Percentiles rank a stretch among this genome's conserved stretches.
Conservation (phyloP, 2,329 filamentous ascomycete genomes). For the Teratosphaeria pseudoeucalypti region DNA sequence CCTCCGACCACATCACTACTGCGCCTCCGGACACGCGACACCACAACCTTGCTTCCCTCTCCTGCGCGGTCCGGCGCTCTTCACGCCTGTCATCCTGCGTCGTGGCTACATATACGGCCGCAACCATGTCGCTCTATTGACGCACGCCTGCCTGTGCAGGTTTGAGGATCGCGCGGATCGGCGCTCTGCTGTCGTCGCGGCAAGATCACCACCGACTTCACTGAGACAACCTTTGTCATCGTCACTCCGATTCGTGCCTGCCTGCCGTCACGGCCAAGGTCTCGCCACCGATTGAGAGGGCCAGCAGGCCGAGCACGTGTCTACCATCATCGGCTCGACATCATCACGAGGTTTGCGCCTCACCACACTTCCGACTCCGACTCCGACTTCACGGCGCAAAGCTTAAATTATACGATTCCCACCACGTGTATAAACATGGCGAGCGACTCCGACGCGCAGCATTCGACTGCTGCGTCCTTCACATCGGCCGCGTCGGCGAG, state of each 20-base stretch:
- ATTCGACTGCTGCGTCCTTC: constrained; percentile 32
- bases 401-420: neutral
- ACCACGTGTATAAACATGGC: neutral
- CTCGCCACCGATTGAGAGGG: neutral
- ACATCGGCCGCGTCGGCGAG: constrained; percentile 34
- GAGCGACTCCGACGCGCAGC: constrained; percentile 1
- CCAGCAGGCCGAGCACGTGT: neutral
- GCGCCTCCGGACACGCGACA: neutral
- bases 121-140: neutral
- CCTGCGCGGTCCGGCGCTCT: neutral
- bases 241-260: neutral
- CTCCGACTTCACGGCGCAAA: neutral
- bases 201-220: too few relatives aligned
- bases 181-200: neutral
- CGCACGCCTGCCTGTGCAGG: neutral
- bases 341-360: neutral
- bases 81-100: neutral
- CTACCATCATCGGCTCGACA: neutral
- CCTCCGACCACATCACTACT: neutral
- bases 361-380: neutral
- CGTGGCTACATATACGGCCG: neutral
- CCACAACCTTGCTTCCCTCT: neutral
- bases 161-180: neutral
- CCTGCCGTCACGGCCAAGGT: neutral
- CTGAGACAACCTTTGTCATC: neutral